Percentiles rank a stretch among this genome's conserved stretches.
Conservation (phyloP, 495 filamentous ascomycete genomes). For the Polyplosphaeria fusca region DNA sequence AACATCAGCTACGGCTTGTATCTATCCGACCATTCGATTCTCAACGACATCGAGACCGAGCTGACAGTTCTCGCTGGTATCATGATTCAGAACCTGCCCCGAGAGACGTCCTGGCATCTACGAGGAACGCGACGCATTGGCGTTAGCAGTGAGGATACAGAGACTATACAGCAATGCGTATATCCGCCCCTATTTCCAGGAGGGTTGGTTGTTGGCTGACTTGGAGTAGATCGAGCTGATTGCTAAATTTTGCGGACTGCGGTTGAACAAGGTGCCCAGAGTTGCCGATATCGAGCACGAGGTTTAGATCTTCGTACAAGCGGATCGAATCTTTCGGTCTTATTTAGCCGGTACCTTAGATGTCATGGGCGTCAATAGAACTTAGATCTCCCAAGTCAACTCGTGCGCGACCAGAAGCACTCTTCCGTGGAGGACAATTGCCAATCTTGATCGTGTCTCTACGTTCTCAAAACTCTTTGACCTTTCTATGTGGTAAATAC, state of each 20-base stretch:
- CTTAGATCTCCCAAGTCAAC: no score
- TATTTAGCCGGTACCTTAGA: no score
- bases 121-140: constrained; percentile 37
- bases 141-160: constrained; percentile 37
- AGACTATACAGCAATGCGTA: constrained; percentile 41
- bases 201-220: background rate
- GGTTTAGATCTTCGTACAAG: constrained; percentile 15
- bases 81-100: constrained; percentile 40
- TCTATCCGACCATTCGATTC: constrained; percentile 40
- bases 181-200: background rate
- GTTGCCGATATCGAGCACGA: constrained; percentile 42
- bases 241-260: constrained; percentile 34
- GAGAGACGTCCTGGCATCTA: constrained; percentile 40
- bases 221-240: constrained; percentile 35
- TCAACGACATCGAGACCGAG: constrained; percentile 41
- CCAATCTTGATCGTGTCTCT: no score
- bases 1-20: constrained; percentile 43
- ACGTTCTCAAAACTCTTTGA: no score
- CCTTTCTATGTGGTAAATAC: no score
- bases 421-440: no score
- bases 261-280: constrained; percentile 34
- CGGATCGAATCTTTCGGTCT: no score
- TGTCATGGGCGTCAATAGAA: no score
- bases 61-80: constrained; percentile 39
- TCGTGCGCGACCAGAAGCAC: no score